These are phyloP conservation scores for Platanthera zijinensis DNA, from an alignment of 106 monocot genomes.

Conservation along the genomic window DNA sequence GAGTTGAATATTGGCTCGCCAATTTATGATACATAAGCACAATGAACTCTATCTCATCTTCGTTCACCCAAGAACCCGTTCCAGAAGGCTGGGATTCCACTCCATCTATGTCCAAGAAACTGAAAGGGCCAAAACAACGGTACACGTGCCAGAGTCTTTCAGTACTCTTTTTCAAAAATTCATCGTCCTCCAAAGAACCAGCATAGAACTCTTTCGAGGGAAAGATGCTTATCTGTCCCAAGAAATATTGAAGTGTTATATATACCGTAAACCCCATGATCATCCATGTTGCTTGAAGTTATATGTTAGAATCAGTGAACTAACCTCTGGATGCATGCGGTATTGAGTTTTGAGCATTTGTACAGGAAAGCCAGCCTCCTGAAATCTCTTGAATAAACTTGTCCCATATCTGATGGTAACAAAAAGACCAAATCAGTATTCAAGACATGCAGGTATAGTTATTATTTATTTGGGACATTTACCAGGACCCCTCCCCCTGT, in stretches of 20 bases:
- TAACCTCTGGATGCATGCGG: conserved; percentile 97
- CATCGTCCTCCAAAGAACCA: conserved; percentile 66
- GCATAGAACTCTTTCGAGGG: conserved; percentile 89
- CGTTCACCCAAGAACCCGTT: conserved; percentile 80
- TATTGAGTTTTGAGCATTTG: conserved; percentile 95
- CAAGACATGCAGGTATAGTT: neutral
- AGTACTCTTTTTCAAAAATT: conserved; percentile 48
- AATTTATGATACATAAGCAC: conserved; percentile 61
- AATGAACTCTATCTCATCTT: conserved; percentile 77
- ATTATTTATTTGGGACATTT: too few species aligned
- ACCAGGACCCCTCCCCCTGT: too few species aligned
- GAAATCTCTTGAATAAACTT: conserved; percentile 98
- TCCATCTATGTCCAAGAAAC: conserved; percentile 84
- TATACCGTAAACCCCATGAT: too few species aligned
- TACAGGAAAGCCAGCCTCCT: conserved; percentile 85
- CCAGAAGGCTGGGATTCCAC: conserved; percentile 63
- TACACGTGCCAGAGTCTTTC: conserved; percentile 61
- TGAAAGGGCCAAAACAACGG: conserved; percentile 90
- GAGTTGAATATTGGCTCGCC: conserved; percentile 42
- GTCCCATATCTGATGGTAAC: conserved; percentile 51
- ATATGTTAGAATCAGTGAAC: neutral
- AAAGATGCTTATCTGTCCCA: conserved; percentile 75
- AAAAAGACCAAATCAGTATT: conserved; percentile 9
- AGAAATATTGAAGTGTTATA: conserved; percentile 3
- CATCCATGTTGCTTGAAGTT: neutral